phyloP scores from a whole-genome alignment of 192 early-diverging fungal species.

The Funneliformis mosseae region DNA sequence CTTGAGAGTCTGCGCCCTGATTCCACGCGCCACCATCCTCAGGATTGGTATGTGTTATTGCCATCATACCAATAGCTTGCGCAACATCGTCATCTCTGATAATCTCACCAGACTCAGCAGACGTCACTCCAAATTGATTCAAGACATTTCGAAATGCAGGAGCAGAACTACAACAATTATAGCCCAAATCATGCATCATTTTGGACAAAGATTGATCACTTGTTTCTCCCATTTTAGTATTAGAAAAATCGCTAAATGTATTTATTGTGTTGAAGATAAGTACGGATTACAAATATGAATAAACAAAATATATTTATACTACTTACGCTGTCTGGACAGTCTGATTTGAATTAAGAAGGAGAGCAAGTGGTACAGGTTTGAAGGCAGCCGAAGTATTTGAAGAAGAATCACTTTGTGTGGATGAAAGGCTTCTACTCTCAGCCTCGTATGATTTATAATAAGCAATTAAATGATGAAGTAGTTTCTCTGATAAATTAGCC shows the following conservation, averaged over 20 bases:
- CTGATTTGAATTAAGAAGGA: constrained; percentile 1
- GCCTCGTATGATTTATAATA: constrained; percentile 10
- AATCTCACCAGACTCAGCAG: constrained; percentile 32
- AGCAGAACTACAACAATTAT: constrained; percentile 49
- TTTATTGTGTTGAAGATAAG: constrained; percentile 1
- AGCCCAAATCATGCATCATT: constrained; percentile 54
- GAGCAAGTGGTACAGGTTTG: constrained; percentile 18
- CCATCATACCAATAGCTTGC: constrained; percentile 67
- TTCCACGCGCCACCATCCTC: constrained; percentile 38
- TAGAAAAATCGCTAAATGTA: constrained; percentile 3
- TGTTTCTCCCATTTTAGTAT: constrained; percentile 34
- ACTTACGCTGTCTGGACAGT: constrained; percentile 1
- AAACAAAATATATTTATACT: neutral
- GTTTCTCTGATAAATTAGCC: neutral
- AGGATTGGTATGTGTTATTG: constrained; percentile 47
- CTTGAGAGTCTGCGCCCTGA: constrained; percentile 39
- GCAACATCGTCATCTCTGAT: constrained; percentile 59
- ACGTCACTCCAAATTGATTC: constrained; percentile 39
- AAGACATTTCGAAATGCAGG: constrained; percentile 48
- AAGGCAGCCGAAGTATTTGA: constrained; percentile 14
- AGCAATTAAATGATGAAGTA: constrained; percentile 17
- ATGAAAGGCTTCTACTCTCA: constrained; percentile 2
- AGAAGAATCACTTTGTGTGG: constrained; percentile 15
- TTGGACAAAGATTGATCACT: constrained; percentile 44
- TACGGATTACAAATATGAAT: constrained; percentile 1